These are phyloP conservation scores for Tubosaeta sp. DNA, from an alignment of 768 basidiomycete species.

Conservation along the genomic window DNA sequence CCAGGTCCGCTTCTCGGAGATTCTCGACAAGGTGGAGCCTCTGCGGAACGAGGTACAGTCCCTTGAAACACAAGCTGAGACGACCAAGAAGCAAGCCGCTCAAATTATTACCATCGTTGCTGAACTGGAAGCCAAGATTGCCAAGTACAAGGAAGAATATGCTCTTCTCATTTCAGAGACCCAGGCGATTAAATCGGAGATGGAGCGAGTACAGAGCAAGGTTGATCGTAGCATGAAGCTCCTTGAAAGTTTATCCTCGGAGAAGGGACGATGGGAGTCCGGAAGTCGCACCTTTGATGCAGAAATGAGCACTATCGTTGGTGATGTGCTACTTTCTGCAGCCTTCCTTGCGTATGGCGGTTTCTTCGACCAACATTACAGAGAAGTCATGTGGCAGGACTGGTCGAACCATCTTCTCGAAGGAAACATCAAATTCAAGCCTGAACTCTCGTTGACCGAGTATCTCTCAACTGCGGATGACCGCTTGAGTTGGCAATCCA, in stretches of 20 bases:
- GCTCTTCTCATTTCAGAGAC: conserved; percentile 95
- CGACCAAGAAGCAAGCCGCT: conserved; percentile 89
- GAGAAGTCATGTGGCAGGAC: conserved; percentile 94
- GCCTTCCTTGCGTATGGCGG: conserved; percentile 97
- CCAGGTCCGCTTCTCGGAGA: conserved; percentile 95
- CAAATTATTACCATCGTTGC: conserved; percentile 90
- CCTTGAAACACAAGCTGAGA: conserved; percentile 87
- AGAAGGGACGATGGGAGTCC: conserved; percentile 89
- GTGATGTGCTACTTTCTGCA: conserved; percentile 92
- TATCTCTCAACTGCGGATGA: conserved; percentile 97
- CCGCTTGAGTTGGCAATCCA: conserved; percentile 92
- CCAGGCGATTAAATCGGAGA: conserved; percentile 94
- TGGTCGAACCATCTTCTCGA: conserved; percentile 89
- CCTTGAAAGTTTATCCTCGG: conserved; percentile 90
- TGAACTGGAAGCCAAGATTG: conserved; percentile 90
- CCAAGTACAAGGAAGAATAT: conserved; percentile 94
- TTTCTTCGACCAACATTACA: conserved; percentile 98
- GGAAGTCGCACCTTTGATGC: conserved; percentile 94
- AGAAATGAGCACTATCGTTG: conserved; percentile 98
- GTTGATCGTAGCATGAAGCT: conserved; percentile 97
- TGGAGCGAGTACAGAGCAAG: conserved; percentile 96
- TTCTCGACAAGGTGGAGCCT: conserved; percentile 95
- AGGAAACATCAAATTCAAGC: conserved; percentile 88
- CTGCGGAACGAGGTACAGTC: conserved; percentile 93
- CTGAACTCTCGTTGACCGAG: conserved; percentile 88